A percentile compares a stretch with the other conserved stretches of the same genome.
Evolutionary conservation across 805 yeast genomes (phyloP).

Genomic region (Clavispora asparagi): DNA sequence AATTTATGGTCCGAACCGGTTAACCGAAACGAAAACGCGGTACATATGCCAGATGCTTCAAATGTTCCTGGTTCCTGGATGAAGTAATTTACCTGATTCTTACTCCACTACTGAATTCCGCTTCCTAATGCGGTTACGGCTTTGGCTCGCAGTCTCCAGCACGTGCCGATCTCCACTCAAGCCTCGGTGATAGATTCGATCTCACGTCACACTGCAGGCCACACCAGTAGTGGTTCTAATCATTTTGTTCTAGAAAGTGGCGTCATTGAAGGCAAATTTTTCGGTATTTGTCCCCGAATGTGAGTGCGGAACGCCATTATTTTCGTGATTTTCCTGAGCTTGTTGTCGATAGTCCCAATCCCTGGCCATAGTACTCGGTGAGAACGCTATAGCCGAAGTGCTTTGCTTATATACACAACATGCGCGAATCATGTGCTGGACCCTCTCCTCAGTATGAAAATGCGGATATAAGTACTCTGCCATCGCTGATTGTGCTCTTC

Average conservation of each 20-base stretch:
- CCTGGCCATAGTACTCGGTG: no score
- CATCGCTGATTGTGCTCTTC: background rate
- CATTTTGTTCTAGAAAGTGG: no score
- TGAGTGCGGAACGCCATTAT: no score
- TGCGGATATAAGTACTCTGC: background rate
- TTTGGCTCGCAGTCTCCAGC: background rate
- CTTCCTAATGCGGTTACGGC: background rate
- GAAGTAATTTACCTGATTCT: background rate
- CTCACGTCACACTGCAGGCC: background rate
- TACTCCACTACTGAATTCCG: background rate
- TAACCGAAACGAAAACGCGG: background rate
- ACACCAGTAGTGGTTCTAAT: background rate
- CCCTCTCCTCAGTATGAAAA: background rate
- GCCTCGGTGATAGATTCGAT: background rate
- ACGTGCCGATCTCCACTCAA: background rate
- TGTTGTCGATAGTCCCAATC: no score
- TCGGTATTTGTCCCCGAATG: no score
- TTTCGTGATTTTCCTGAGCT: no score
- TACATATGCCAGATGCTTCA: background rate
- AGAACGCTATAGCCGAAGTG: background rate
- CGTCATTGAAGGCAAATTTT: no score
- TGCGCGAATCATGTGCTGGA: background rate
- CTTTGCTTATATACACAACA: background rate
- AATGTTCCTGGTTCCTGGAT: constrained; percentile 15
- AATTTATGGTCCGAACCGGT: constrained; percentile 8